Base-by-base conservation (phyloP, 2,329 filamentous ascomycete genomes). In the Calonectria fujianensis region DNA sequence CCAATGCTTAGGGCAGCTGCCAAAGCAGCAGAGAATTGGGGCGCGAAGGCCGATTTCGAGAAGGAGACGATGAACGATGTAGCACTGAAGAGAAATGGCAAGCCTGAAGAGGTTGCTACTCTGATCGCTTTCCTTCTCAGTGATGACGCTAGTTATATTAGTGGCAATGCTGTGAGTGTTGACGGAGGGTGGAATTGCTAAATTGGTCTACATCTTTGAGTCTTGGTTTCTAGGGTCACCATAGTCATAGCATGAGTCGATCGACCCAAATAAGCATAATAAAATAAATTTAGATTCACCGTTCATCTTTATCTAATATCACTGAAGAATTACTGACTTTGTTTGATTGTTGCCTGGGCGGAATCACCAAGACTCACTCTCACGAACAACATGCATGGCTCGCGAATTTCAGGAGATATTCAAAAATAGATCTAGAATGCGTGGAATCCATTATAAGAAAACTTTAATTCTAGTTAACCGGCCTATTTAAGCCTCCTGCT, bases 121-220 rank as follows among this genome's bases (percentile, higher is more conserved):
- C 61, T 82, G 18, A 79, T 83, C 73, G 81, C 80, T 0, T 83
- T 83, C 68, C 63, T 83, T 3, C 64, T 83, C 10, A 81, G 81
- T n/a, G 78, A 80, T 9, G 81, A 82, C 13, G 73, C 81, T 0
- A 79, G 77, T 16, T 83, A 82, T 45, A 79, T 83, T 11, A 79
- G 80, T 0, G 82, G 82, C 0, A 77, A 75, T 0, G 67, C 76
- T 3, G 72, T 81, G n/a, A 77, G 76, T 24, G 69, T 82, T 4
- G 80, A 82, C 63, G 82, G 82, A 2, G 82, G 80, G 2, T 82
- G 81, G 78, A 76, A 79, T 31, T 82, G 81, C 45, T 83, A 70
- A 66, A 20, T 8, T 13, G 18, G n/a, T 27, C 10, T n/a, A 35
- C 4, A 11, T 27, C 2, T 14, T 39, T 31, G 9, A 29, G n/a